phyloP scores from a whole-genome alignment of 2,329 filamentous ascomycete genomes.

The Calcarisporium arbuscula region DNA sequence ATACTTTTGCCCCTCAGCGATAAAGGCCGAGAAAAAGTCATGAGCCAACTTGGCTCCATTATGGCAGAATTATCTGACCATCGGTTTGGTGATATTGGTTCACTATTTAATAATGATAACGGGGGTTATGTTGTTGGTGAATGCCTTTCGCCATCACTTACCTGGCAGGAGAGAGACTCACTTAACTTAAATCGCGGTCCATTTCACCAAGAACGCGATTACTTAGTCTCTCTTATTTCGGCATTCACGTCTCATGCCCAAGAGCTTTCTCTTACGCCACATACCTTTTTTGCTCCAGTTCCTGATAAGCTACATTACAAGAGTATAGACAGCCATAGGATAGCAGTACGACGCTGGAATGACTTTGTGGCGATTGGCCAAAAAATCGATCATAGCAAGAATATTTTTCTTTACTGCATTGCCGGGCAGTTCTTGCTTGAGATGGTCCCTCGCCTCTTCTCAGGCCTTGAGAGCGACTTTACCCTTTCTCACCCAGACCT shows the following conservation, averaged over 20 bases:
- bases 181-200: conserved; percentile 15
- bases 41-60: conserved; percentile 9
- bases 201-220: conserved; percentile 14
- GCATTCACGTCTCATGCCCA: conserved; percentile 12
- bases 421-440: conserved; percentile 14
- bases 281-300: conserved; percentile 18
- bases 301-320: conserved; percentile 13
- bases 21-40: conserved; percentile 7
- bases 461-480: neutral
- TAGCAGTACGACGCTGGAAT: conserved; percentile 8
- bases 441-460: conserved; percentile 14
- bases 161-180: conserved; percentile 12
- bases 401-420: conserved; percentile 15
- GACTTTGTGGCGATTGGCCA: conserved; percentile 12
- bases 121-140: conserved; percentile 11
- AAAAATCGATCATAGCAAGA: conserved; percentile 17
- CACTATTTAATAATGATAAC: conserved; percentile 8
- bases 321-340: conserved; percentile 9
- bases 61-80: conserved; percentile 5
- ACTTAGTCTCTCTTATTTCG: conserved; percentile 15
- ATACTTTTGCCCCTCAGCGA: conserved; percentile 8
- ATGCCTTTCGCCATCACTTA: conserved; percentile 11
- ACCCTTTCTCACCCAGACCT: conserved; percentile 18
- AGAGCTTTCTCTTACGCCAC: conserved; percentile 15
- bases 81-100: conserved; percentile 11